Evolutionary conservation across 768 basidiomycete genomes (phyloP).

Genomic region (Tylopilus subfusipes): DNA sequence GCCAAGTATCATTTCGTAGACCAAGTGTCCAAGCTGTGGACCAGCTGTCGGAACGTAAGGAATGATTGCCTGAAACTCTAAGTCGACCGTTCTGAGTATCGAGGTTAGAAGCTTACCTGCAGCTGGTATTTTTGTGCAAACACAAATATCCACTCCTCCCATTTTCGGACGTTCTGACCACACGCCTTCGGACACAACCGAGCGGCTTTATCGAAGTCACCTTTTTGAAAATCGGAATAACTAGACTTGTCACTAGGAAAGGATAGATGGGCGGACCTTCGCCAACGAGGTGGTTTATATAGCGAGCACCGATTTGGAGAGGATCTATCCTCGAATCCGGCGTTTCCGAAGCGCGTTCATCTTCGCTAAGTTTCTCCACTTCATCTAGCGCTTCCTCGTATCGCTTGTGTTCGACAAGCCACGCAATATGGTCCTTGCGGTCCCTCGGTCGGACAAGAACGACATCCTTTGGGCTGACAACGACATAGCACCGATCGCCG

Average conservation of each 20-base stretch:
- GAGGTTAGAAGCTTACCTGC: slow-evolving; percentile 47
- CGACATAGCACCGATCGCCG: slow-evolving; percentile 63
- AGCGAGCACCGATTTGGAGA: slow-evolving; percentile 76
- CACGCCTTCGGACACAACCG: slow-evolving; percentile 82
- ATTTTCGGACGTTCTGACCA: slow-evolving; percentile 70
- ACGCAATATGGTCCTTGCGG: slow-evolving; percentile 82
- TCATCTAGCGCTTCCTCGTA: slow-evolving; percentile 89
- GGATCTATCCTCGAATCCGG: slow-evolving; percentile 47
- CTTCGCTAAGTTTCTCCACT: slow-evolving; percentile 59
- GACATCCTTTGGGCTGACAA: slow-evolving; percentile 82
- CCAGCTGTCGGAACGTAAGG: slow-evolving; percentile 82
- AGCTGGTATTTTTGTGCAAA: slow-evolving; percentile 81
- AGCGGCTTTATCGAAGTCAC: slow-evolving; percentile 75
- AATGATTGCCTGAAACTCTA: slow-evolving; percentile 64
- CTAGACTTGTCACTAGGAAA: background rate
- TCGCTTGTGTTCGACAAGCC: slow-evolving; percentile 81
- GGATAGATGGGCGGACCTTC: slow-evolving; percentile 52
- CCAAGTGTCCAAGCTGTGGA: slow-evolving; percentile 76
- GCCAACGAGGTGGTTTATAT: slow-evolving; percentile 79
- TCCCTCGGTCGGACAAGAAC: slow-evolving; percentile 88
- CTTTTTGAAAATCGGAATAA: slow-evolving; percentile 29
- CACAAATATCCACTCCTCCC: slow-evolving; percentile 94
- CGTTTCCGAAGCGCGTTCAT: slow-evolving; percentile 29
- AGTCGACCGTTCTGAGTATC: background rate
- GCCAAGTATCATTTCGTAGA: slow-evolving; percentile 94